Conservation (phyloP, 1,139 yeast species). For the Nakaseomyces sp. region DNA sequence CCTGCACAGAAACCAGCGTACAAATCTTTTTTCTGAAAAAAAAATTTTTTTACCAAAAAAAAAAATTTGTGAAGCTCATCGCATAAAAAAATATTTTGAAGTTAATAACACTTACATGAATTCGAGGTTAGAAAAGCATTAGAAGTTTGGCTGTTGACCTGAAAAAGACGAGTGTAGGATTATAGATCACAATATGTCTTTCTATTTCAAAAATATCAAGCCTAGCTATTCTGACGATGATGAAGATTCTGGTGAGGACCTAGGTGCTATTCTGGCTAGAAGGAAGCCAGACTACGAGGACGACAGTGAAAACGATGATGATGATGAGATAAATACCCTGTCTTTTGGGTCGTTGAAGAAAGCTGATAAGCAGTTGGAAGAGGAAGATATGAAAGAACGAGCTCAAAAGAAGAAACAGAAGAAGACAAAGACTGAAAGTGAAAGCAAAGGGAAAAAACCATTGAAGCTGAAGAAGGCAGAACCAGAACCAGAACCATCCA, state of each 20-base stretch:
- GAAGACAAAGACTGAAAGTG: constrained; percentile 10
- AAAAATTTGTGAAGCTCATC: background rate
- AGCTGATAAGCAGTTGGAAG: constrained; percentile 45
- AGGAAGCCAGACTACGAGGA: constrained; percentile 15
- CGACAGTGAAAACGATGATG: constrained; percentile 23
- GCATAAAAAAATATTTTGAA: background rate
- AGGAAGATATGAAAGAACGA: constrained; percentile 26
- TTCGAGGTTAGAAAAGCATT: no score
- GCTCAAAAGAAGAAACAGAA: constrained; percentile 7
- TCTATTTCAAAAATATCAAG: constrained; percentile 25
- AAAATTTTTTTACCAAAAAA: background rate
- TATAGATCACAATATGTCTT: constrained; percentile 21
- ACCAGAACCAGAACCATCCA: constrained; percentile 9
- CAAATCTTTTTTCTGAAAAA: background rate
- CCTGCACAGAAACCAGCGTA: no score
- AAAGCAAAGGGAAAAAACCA: constrained; percentile 5
- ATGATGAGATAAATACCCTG: constrained; percentile 32
- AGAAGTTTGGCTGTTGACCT: no score
- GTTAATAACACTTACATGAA: no score
- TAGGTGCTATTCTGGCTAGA: constrained; percentile 11
- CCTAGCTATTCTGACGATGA: constrained; percentile 25
- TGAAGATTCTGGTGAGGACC: constrained; percentile 6
- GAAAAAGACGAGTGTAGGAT: no score
- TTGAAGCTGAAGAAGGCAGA: background rate
- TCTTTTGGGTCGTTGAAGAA: constrained; percentile 54